Base-by-base conservation (phyloP, 108 stramenopile species). In the Parmales sp. region DNA sequence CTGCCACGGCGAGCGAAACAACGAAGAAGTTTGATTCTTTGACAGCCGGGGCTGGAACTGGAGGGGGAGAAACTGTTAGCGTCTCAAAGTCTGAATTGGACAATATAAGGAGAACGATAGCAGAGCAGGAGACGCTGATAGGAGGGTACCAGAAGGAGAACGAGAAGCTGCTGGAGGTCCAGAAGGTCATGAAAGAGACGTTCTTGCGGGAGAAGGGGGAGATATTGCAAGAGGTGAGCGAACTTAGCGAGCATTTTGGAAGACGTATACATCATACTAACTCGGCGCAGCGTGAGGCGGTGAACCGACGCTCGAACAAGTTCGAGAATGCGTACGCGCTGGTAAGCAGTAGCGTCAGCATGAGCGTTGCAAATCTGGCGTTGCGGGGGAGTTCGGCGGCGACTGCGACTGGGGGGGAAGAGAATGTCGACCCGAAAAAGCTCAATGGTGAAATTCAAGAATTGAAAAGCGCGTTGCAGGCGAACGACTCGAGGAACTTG, bases 141-240 rank as follows among this genome's bases (percentile, higher is more conserved):
- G 19, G 11, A 19, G 64, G 39, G 18, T 65, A 29, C 64, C 38
- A 65, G 64, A 65, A 60, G 54, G 54, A 60, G 28, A 60, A 60
- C 28, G 54, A 60, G 29, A 60, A 60, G 54, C 26, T 60, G 36
- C 31, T 60, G 31, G 13, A 13, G 8, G 54, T 34, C 7, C 54
- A 34, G 31, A 11, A 20, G 28, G 36, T 3, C 9, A 60, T 34
- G 31, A 20, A 28, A 34, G 54, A 60, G 11, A 34, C 29, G 54
- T 34, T 11, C 31, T 34, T 34, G 54, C 4, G 54, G 28, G 54
- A 60, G 26, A 60, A 60, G 54, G 54, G 54, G 23, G 13, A 38
- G 38, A 41, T 65, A 23, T 13, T 41, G 23, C 22, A 65, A 39
- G 64, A 39, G n/a, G n/a, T n/a, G n/a, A n/a, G n/a, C n/a, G n/a